Evolutionary conservation across 495 filamentous ascomycete genomes (phyloP).

Genomic region (Bryoglossum gracile): DNA sequence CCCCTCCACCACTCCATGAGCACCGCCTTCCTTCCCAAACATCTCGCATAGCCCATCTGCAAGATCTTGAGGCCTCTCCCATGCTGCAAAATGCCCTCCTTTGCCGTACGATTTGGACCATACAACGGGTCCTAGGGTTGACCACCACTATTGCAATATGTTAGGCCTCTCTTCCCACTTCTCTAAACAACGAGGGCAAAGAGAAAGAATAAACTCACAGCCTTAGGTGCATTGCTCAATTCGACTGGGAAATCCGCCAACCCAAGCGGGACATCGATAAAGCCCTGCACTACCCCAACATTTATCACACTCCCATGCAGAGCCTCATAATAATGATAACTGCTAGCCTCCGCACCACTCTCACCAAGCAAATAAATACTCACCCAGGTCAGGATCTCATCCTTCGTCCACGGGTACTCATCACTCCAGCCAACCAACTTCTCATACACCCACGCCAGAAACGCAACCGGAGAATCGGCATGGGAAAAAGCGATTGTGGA

Average conservation of each 20-base stretch:
- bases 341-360: slow-evolving; percentile 46
- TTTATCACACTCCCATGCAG: slow-evolving; percentile 23
- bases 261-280: background rate
- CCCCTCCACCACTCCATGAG: slow-evolving; percentile 22
- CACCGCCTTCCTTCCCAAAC: slow-evolving; percentile 34
- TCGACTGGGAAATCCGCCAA: slow-evolving; percentile 8
- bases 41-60: slow-evolving; percentile 19
- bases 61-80: slow-evolving; percentile 42
- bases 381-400: slow-evolving; percentile 59
- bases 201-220: too few relatives aligned
- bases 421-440: slow-evolving; percentile 63
- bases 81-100: slow-evolving; percentile 60
- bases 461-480: slow-evolving; percentile 50
- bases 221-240: slow-evolving; percentile 1
- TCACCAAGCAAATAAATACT: slow-evolving; percentile 52
- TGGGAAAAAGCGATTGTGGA: slow-evolving; percentile 54
- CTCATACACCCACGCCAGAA: slow-evolving; percentile 61
- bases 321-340: slow-evolving; percentile 52
- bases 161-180: too few relatives aligned
- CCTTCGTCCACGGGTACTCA: slow-evolving; percentile 56
- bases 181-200: too few relatives aligned
- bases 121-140: slow-evolving; percentile 44
- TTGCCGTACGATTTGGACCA: slow-evolving; percentile 40
- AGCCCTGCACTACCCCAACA: background rate
- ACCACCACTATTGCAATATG: background rate